Base-by-base conservation (phyloP, 768 basidiomycete species). In the Hypholoma fasciculare region DNA sequence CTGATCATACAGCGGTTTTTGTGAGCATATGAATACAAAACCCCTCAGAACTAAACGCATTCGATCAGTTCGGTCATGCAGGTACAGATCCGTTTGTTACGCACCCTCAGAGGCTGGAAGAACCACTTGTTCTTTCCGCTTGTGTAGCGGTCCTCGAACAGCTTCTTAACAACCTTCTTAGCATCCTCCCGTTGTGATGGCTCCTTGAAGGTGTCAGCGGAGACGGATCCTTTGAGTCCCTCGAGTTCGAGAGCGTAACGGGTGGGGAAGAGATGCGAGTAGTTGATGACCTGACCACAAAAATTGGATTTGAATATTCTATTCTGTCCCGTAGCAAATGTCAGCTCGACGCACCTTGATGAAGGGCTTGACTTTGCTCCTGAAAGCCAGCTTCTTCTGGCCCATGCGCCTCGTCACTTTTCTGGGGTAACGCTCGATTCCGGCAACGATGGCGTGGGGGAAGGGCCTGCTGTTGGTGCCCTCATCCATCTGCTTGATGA, bases 281-380 rank as follows among this genome's bases (percentile, higher is more conserved):
- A 98, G 87, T 99, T 99, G 76, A 98, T 76, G 58, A 88, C 81
- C 95, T 96, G 51, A 4, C 16, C 7, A 36, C 5, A 1, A 13
- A 30, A 20, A 5, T 1, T 30, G 16, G 13, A 1, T 27, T 27
- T 30, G 16, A 26, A 47, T 19, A 6, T 19, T 12, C 48, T 6
- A 7, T 14, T 23, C 7, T 1, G 8, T n/a, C 23, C 11, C 17
- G 6, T 23, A 26, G 23, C 11, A 49, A 3, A 49, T 16, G 23
- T 7, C 11, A 6, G 17, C 37, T 8, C 9, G 11, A 62, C 83
- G 66, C 67, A 94, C 96, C 87, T 99, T 98, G 85, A 99, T 94
- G 78, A 99, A 99, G 65, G 97, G 97, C 86, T 99, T 99, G 77
- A 99, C 89, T 79, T 95, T 96, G 80, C 88, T 94, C 80, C 97